Evolutionary conservation across 1,139 yeast genomes (phyloP).

Genomic region (Hyphopichia khmerensis): DNA sequence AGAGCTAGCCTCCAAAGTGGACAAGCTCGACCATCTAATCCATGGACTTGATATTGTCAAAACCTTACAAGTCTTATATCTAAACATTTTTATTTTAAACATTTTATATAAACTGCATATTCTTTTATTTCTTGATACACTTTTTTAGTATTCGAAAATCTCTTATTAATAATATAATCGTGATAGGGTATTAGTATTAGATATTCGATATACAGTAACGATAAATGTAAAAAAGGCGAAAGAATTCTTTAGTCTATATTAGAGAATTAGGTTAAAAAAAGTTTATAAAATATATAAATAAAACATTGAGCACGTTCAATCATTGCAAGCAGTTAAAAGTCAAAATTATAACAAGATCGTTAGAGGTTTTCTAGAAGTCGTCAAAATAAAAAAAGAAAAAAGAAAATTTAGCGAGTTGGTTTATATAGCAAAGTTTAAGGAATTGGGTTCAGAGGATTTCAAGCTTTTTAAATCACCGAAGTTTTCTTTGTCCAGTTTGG

Average conservation of each 20-base stretch:
- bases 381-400: background rate
- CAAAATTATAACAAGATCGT: background rate
- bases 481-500: slow-evolving; percentile 4
- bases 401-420: too few relatives aligned
- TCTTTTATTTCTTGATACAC: background rate
- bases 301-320: background rate
- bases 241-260: too few relatives aligned
- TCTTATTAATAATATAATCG: too few relatives aligned
- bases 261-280: too few relatives aligned
- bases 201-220: too few relatives aligned
- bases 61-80: background rate
- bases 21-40: slow-evolving; percentile 21
- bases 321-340: background rate
- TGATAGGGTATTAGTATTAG: too few relatives aligned
- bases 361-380: background rate
- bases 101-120: background rate
- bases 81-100: background rate
- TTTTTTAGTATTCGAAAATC: too few relatives aligned
- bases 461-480: background rate
- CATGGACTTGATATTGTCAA: slow-evolving; percentile 16
- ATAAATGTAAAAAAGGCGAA: too few relatives aligned
- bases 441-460: background rate
- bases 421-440: background rate
- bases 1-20: slow-evolving; percentile 29
- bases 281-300: background rate